Base-by-base conservation (phyloP, 139 green algal genomes). In the Micromonas pusilla region DNA sequence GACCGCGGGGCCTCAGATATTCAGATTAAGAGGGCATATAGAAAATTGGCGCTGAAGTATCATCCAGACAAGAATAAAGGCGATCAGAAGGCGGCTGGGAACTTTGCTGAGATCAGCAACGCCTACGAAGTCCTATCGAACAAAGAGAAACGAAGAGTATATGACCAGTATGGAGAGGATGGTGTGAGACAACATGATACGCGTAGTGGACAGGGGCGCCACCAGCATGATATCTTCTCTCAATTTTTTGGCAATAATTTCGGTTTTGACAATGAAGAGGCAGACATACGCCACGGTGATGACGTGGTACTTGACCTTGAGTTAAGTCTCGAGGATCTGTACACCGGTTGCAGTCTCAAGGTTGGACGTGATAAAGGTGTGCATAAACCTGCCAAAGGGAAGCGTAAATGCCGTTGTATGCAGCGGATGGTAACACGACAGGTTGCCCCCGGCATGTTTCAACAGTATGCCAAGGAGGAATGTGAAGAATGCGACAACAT, bases 151-250 rank as follows among this genome's bases (percentile, higher is more conserved):
- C 81, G 92, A 13, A 78, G 88, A 21, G 93, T 99, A 28, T 99
- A 99, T 77, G 96, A 99, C 77, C 85, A 86, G 20, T 91, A 98
- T 80, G 96, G 96, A 1, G 96, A 99, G 84, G 96, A 99, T 70
- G 95, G 96, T 0, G 66, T 99, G 34, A 97, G 96, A 81, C 91
- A 97, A 87, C 90, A 96, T 45, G 77, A 79, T 1, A n/a, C n/a
- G n/a, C n/a, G n/a, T n/a, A n/a, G n/a, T n/a, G n/a, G n/a, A n/a
- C n/a, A n/a, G n/a, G n/a, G n/a, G n/a, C n/a, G n/a, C n/a, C 78
- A 72, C 1, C 84, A 86, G 74, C 79, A 89, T 57, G 91, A 96
- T 84, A 94, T 98, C 45, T 98, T 98, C 60, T 91, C 91, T 45
- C 87, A 95, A 86, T 87, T 96, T 76, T 96, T 96, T 81, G 84